Base-by-base conservation (phyloP, 2,329 filamentous ascomycete genomes). In the Pseudocercospora vitis region DNA sequence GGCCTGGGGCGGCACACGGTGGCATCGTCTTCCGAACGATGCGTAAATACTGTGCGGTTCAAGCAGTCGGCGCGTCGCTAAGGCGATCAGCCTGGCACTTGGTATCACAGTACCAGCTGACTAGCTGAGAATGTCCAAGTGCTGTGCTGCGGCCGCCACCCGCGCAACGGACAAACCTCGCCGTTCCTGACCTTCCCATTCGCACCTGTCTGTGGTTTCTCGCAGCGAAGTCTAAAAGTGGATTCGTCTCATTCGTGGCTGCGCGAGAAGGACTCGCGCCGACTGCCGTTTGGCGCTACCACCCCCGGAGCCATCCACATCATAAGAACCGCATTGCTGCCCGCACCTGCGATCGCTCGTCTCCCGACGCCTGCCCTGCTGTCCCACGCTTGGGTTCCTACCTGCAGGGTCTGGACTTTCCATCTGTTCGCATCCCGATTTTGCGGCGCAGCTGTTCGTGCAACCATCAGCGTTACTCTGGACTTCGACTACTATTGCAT, bases 271-370 rank as follows among this genome's bases (percentile, higher is more conserved):
- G 14, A 28, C 24, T 45, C 24, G 42, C 28, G 42, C 42, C 42
- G 42, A 45, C 42, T 45, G 42, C 42, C 42, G 26, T 29, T n/a
- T 29, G 26, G 26, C 26, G 26, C 26, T 29, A 29, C 26, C 6
- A 6, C 26, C 26, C 26, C 26, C 26, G 26, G 37, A 11, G 21
- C 37, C 37, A 42, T 19, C 42, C 32, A 35, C 6, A 19, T 45
- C 42, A 19, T 45, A 45, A 45, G 42, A 45, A 16, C 32, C 14
- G 39, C 39, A 45, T 45, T 45, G 42, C 42, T 24, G 42, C 42
- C 35, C 42, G 42, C 9, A 7, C 14, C 9, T 29, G 26, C 26
- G 6, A 11, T 29, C n/a, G n/a, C n/a, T n/a, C n/a, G n/a, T n/a
- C n/a, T n/a, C n/a, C n/a, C n/a, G n/a, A n/a, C n/a, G n/a, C n/a